A percentile compares a stretch with the other conserved stretches of the same genome.
Conservation (phyloP, 176 grass and related monocot genomes). For the Saccharum spontaneum region DNA sequence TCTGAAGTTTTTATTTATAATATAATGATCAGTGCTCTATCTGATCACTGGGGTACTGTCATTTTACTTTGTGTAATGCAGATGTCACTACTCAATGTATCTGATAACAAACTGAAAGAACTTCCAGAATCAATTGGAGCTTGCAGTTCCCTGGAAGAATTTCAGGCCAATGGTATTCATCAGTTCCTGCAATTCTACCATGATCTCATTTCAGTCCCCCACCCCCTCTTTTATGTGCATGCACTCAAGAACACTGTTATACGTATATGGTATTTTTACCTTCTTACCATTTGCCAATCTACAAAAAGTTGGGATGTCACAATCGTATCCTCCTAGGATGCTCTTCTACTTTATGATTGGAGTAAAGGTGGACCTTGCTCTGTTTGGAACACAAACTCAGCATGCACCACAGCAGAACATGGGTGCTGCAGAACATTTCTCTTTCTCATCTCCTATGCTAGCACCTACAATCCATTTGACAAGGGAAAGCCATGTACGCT, state of each 20-base stretch:
- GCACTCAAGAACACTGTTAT: neutral
- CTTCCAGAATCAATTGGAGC: constrained; percentile 88
- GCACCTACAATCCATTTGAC: neutral
- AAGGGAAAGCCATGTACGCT: neutral
- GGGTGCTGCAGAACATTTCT: neutral
- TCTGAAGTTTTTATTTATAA: neutral
- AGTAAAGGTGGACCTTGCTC: constrained; percentile 13
- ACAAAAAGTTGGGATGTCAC: constrained; percentile 20
- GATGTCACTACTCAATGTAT: constrained; percentile 85
- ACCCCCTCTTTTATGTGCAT: neutral
- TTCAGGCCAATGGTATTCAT: constrained; percentile 80
- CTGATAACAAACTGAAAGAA: constrained; percentile 79
- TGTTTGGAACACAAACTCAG: neutral
- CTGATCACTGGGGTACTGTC: neutral
- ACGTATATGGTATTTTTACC: constrained; percentile 6
- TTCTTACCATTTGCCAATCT: constrained; percentile 5
- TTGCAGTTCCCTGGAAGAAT: constrained; percentile 87
- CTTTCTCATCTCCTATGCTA: neutral
- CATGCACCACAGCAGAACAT: neutral
- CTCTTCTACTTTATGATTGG: neutral
- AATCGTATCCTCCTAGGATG: constrained; percentile 11
- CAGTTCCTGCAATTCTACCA: constrained; percentile 8
- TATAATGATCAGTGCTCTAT: neutral
- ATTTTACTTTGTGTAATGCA: constrained; percentile 47
- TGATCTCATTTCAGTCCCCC: neutral